Percentiles rank a stretch among this genome's conserved stretches.
Evolutionary conservation across 2,329 filamentous ascomycete genomes (phyloP).

Genomic region (Aspergillus tubingensis): DNA sequence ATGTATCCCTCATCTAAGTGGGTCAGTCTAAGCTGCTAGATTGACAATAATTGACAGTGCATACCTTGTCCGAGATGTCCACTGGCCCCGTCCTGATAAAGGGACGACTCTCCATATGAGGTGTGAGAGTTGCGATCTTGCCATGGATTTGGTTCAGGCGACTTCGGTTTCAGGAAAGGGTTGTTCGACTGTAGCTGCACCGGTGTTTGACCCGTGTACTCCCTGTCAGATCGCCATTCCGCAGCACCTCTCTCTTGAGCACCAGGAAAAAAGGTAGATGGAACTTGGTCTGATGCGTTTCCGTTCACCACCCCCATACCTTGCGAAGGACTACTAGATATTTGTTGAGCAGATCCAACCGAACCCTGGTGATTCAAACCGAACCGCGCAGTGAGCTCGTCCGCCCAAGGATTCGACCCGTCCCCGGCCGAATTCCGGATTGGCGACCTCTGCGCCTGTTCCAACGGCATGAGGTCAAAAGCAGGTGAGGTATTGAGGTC

Average conservation of each 20-base stretch:
- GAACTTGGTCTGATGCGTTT: constrained; percentile 20
- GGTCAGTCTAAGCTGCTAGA: constrained; percentile 17
- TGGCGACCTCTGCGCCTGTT: constrained; percentile 41
- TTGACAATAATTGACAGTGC: neutral
- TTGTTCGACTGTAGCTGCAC: constrained; percentile 43
- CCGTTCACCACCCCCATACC: constrained; percentile 7
- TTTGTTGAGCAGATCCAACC: constrained; percentile 11
- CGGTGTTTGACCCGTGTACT: constrained; percentile 23
- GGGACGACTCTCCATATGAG: constrained; percentile 23
- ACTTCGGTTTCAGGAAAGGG: constrained; percentile 38
- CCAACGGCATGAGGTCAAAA: constrained; percentile 41
- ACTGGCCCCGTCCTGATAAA: constrained; percentile 24
- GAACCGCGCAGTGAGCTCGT: constrained; percentile 29
- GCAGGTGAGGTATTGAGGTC: constrained; percentile 42
- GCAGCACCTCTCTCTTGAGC: constrained; percentile 25
- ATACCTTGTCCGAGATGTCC: constrained; percentile 36
- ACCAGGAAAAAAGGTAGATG: constrained; percentile 26
- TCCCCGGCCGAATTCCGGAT: constrained; percentile 31
- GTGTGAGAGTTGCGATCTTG: constrained; percentile 20
- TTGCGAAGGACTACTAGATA: constrained; percentile 3
- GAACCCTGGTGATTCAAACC: constrained; percentile 14
- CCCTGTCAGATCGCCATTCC: constrained; percentile 26
- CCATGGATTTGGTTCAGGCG: constrained; percentile 24
- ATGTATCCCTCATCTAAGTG: constrained; percentile 39
- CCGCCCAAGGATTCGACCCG: constrained; percentile 35